Conservation (phyloP, 345 rosid genomes). For the Bretschneidera sinensis region DNA sequence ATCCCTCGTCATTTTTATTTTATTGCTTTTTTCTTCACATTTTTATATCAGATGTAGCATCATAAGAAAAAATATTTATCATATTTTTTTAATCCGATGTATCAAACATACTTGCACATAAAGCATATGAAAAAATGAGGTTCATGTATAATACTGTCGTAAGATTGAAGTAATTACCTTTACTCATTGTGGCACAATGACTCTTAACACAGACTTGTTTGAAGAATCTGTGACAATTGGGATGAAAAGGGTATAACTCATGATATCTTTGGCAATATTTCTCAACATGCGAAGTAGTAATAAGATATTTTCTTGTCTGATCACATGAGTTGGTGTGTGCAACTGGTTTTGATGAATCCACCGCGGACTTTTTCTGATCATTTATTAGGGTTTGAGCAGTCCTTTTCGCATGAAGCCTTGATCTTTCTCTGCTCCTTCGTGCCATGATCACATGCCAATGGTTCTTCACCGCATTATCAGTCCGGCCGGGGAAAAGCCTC, state of each 20-base stretch:
- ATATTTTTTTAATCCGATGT: too few species aligned
- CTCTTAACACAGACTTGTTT: conserved; percentile 1
- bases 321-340: not conserved
- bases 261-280: conserved; percentile 5
- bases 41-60: too few species aligned
- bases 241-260: conserved; percentile 4
- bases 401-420: conserved; percentile 32
- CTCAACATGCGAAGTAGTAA: conserved; percentile 10
- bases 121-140: too few species aligned
- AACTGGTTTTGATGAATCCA: not conserved
- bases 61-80: too few species aligned
- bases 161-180: conserved; percentile 6
- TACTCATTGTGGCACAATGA: not conserved
- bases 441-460: conserved; percentile 99
- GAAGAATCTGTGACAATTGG: conserved; percentile 1
- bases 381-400: conserved; percentile 18
- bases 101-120: too few species aligned
- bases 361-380: not conserved
- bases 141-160: too few species aligned
- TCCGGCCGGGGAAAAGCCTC: conserved; percentile 78
- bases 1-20: too few species aligned
- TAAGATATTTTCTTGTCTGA: conserved; percentile 4
- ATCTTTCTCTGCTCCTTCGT: conserved; percentile 51
- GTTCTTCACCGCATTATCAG: conserved; percentile 96
- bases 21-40: too few species aligned